These are phyloP conservation scores for Amphicarpaea edgeworthii DNA, from an alignment of 306 rosid genomes.

Conservation along the genomic window DNA sequence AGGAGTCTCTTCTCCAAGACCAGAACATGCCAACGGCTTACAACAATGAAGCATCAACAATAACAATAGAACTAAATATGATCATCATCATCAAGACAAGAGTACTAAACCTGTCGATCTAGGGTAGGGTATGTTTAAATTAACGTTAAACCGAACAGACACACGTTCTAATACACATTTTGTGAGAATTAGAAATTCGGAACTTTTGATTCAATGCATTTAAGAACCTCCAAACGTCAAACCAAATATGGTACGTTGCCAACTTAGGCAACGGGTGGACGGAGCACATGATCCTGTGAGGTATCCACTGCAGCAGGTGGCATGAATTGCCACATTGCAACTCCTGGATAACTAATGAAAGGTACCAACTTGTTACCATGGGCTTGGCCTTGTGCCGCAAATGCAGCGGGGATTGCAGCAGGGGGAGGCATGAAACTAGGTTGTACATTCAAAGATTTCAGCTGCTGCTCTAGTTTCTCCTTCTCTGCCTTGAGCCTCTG, in stretches of 20 bases:
- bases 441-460: constrained; percentile 76
- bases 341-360: constrained; percentile 88
- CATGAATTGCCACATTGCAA: constrained; percentile 99
- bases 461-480: constrained; percentile 92
- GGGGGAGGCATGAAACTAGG: constrained; percentile 85
- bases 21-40: neutral
- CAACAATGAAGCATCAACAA: neutral
- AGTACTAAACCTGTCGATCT: too few relatives aligned
- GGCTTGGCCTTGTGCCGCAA: constrained; percentile 87
- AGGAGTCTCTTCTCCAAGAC: too few relatives aligned
- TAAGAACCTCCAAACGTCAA: too few relatives aligned
- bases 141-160: too few relatives aligned
- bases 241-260: too few relatives aligned
- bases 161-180: too few relatives aligned
- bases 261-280: constrained; percentile 93
- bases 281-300: constrained; percentile 98
- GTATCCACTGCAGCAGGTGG: constrained; percentile 98
- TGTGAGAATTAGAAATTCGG: too few relatives aligned
- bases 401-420: constrained; percentile 81
- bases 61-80: neutral
- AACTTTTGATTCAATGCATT: too few relatives aligned
- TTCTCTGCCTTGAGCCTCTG: constrained; percentile 92
- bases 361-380: constrained; percentile 92
- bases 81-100: too few relatives aligned
- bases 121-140: too few relatives aligned